Percentiles rank a stretch among this genome's conserved stretches.
phyloP scores from a whole-genome alignment of 129 eudicot genomes.

The Centaurea solstitialis region DNA sequence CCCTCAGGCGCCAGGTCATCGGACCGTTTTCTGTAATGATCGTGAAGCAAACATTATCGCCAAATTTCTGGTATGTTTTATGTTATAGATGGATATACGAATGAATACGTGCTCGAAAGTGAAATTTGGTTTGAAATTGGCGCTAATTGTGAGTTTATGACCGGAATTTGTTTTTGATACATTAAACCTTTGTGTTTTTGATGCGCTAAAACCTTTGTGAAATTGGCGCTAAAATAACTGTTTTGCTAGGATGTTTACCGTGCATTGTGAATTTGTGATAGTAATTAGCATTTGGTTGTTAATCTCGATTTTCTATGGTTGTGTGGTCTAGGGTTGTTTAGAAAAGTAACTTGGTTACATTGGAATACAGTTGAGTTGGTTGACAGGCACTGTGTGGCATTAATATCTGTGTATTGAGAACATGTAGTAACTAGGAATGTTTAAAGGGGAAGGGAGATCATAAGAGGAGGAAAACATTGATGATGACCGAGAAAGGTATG shows the following conservation, averaged over 20 bases:
- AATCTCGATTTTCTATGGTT: neutral
- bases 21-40: conserved; percentile 90
- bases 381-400: conserved; percentile 7
- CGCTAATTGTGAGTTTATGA: conserved; percentile 13
- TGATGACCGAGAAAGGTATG: neutral
- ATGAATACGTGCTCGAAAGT: neutral
- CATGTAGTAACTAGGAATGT: neutral
- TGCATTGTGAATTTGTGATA: neutral
- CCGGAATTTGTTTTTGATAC: neutral
- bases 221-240: no score
- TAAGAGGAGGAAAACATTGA: neutral
- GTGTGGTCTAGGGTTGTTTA: conserved; percentile 9
- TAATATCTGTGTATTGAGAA: neutral
- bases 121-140: conserved; percentile 8
- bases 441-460: neutral
- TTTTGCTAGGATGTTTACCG: neutral
- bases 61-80: conserved; percentile 57
- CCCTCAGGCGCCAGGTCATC: conserved; percentile 95
- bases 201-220: no score
- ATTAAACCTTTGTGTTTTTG: no score
- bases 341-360: neutral
- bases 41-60: conserved; percentile 78
- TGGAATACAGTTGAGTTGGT: neutral
- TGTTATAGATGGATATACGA: neutral
- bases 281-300: neutral